Evolutionary conservation across 1,284 basidiomycete genomes (phyloP).

Genomic region (Peniophora sp.): DNA sequence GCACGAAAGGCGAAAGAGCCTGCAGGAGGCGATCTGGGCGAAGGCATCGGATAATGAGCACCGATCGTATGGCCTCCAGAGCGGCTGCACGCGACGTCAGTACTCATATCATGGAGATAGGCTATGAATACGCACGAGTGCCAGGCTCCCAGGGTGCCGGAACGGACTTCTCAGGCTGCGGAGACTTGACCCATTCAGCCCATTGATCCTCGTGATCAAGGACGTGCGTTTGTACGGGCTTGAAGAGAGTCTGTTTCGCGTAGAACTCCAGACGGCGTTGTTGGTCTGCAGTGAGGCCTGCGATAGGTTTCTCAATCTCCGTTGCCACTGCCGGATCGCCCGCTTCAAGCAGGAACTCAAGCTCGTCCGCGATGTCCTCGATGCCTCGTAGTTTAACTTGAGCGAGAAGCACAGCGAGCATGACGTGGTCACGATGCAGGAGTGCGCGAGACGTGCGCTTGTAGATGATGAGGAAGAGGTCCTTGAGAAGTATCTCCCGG

Average conservation of each 20-base stretch:
- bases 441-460: conserved; percentile 87
- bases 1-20: conserved; percentile 71
- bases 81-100: conserved; percentile 41
- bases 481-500: conserved; percentile 79
- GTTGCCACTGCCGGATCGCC: conserved; percentile 54
- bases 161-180: conserved; percentile 63
- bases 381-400: conserved; percentile 82
- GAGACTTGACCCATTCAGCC: conserved; percentile 67
- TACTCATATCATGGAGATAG: neutral
- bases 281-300: conserved; percentile 61
- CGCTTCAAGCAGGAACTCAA: conserved; percentile 87
- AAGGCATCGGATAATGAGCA: conserved; percentile 83
- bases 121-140: conserved; percentile 46
- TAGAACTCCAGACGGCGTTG: conserved; percentile 58
- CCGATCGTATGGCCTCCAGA: conserved; percentile 63
- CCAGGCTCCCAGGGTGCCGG: conserved; percentile 74
- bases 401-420: conserved; percentile 85
- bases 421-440: conserved; percentile 86
- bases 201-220: conserved; percentile 63
- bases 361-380: conserved; percentile 76
- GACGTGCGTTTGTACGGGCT: conserved; percentile 68
- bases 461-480: conserved; percentile 89
- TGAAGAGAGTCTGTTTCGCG: conserved; percentile 68
- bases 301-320: conserved; percentile 28
- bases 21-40: conserved; percentile 86